Evolutionary conservation across 2,329 filamentous ascomycete genomes (phyloP), one percentile per base, ranked within the genome.

Genomic region (Ambrosiella xylebori): DNA sequence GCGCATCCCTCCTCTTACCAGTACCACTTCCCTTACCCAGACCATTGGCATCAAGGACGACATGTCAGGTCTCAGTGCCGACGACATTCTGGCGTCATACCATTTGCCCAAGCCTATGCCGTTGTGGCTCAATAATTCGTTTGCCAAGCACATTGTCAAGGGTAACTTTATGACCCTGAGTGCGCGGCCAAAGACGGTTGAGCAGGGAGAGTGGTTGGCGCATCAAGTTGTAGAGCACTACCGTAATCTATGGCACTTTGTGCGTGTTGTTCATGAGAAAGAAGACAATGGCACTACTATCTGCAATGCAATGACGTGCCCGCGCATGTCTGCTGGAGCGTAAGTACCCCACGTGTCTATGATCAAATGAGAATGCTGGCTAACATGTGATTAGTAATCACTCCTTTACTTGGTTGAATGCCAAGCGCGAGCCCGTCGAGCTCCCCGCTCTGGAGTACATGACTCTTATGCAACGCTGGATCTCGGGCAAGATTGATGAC

Each of bases 101-200:
- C 80, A 84, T 64, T 74, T 86, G 61, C 84, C 84, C 60, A 77
- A 80, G 45, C 79, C 80, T 38, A 73, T 82, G 61, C 86, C 86
- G 13, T 73, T 87, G 61, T 89, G 86, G 81, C 80, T 89, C 65
- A 84, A 86, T 66, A 78, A 84, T 58, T 73, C 81, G 61, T 85
- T 87, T 67, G 84, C 86, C 57, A 86, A 85, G 68, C 82, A 95
- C 66, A 95, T 95, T 63, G 90, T 96, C 66, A 95, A 91, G 74
- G 91, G 91, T 61, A 97, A 96, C 73, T 96, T 97, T 68, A 88
- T 95, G 84, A 96, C 91, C 9, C 73, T 97, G 61, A 94, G 90
- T 65, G 88, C 89, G 54, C 85, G 90, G 67, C 91, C 91, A 19
- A 90, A 91, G 74, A 90, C 93, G 59, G 87, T 96, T 51, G 91